These are phyloP conservation scores for Trichoderma koningii DNA, from an alignment of 2,329 filamentous ascomycete genomes.

Conservation along the genomic window DNA sequence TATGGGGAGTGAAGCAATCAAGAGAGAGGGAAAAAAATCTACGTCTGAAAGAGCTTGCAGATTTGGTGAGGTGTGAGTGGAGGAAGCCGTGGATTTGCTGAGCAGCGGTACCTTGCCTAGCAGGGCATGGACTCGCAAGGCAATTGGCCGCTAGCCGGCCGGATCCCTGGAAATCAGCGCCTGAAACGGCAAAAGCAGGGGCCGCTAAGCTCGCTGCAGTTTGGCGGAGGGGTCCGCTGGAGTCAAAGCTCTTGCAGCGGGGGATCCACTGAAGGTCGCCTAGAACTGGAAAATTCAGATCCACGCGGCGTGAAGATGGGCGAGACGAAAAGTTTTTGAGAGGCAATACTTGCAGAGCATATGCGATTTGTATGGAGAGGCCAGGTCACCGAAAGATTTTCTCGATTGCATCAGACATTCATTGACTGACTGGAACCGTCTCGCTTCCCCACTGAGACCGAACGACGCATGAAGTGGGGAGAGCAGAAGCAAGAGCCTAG, in stretches of 20 bases:
- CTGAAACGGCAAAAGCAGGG: slow-evolving; percentile 17
- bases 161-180: background rate
- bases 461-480: background rate
- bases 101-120: slow-evolving; percentile 21
- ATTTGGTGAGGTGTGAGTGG: background rate
- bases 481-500: background rate
- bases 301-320: too few relatives aligned
- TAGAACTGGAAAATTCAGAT: background rate
- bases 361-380: background rate
- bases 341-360: background rate
- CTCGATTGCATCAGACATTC: background rate
- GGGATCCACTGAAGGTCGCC: slow-evolving; percentile 16
- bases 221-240: slow-evolving; percentile 17
- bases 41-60: slow-evolving; percentile 22
- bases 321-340: background rate
- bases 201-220: slow-evolving; percentile 17
- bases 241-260: slow-evolving; percentile 16
- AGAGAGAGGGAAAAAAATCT: background rate
- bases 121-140: background rate
- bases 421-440: background rate
- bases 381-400: slow-evolving; percentile 24
- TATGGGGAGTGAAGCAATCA: background rate
- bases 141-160: slow-evolving; percentile 16
- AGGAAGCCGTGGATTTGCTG: slow-evolving; percentile 8
- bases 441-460: background rate